Base-by-base conservation (phyloP, 2,329 filamentous ascomycete genomes). In the Neonectria punicea region DNA sequence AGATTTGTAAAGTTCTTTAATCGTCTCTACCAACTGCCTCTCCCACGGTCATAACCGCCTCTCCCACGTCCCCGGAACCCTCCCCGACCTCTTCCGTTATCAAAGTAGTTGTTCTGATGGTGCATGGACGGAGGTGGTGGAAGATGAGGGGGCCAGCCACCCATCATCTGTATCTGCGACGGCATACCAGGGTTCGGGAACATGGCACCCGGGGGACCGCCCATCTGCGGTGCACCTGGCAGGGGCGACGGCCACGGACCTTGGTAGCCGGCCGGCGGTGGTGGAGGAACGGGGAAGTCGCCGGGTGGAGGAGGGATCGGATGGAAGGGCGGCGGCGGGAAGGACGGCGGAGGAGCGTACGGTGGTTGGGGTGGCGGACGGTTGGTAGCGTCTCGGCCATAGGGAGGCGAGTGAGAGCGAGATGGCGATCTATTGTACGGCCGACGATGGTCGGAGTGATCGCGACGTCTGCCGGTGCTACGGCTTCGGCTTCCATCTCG, bases 221-320 rank as follows among this genome's bases (percentile, higher is more conserved):
- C 55, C 66, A 74, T 65, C 22, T 18, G n/a, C 39, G 39, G 39
- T 43, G 36, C 14, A 6, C 14, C 14, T 47, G 73, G 76, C n/a
- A 75, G 75, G 1, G 81, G 80, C 8, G 80, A 79, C 4, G 79
- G 82, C 82, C 83, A 84, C 11, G 78, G 76, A 2, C 81, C 82
- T 53, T 78, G 76, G 56, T 80, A 83, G 5, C 80, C 80, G 14
- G 70, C 69, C 10, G 80, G 80, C 0, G 77, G 80, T 6, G 78
- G 81, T 4, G 79, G 79, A 1, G 77, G 77, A 6, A 74, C 68
- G 5, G 76, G 77, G n/a, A 76, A 75, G 50, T 67, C 73, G n/a
- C 67, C 73, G 25, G 67, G 67, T 65, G 68, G 65, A 20, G 50
- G 74, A 67, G 69, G 70, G 6, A 68, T 54, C 1, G 66, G 63